A percentile compares a stretch with the other conserved stretches of the same genome.
These are phyloP conservation scores for Populus davidiana DNA, from an alignment of 345 rosid species.

Conservation along the genomic window DNA sequence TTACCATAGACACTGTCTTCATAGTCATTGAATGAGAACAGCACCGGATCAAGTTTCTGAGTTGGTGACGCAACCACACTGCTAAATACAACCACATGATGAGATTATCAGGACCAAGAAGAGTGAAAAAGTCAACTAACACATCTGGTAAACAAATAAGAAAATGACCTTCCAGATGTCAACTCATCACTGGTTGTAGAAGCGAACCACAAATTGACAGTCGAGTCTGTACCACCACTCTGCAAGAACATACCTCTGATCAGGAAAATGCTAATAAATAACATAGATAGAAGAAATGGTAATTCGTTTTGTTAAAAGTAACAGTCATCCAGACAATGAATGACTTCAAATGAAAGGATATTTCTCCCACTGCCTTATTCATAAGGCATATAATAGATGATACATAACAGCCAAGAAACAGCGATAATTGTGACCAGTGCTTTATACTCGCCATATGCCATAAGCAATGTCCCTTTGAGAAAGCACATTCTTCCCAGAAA, in stretches of 20 bases:
- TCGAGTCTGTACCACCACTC: constrained; percentile 94
- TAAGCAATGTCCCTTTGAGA: neutral
- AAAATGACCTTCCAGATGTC: constrained; percentile 49
- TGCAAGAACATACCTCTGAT: constrained; percentile 32
- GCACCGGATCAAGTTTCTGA: constrained; percentile 23
- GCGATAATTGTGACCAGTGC: neutral
- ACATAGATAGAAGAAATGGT: constrained; percentile 5
- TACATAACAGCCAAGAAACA: neutral
- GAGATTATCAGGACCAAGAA: neutral
- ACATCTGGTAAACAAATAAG: neutral
- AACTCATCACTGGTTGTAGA: constrained; percentile 42
- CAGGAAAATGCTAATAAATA: neutral
- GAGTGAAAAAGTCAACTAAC: neutral
- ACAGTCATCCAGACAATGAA: neutral
- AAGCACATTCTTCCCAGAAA: neutral
- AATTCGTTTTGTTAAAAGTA: neutral
- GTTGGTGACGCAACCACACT: constrained; percentile 19
- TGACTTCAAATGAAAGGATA: constrained; percentile 4
- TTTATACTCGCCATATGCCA: neutral
- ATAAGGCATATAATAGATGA: neutral
- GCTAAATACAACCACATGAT: constrained; percentile 6
- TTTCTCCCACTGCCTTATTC: neutral
- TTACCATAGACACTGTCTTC: constrained; percentile 92
- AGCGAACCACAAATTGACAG: constrained; percentile 80
- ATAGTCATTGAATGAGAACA: constrained; percentile 69